A percentile compares a stretch with the other conserved stretches of the same genome.
Evolutionary conservation across 2,329 filamentous ascomycete species (phyloP).

Genomic region (Microthyrium microscopicum): DNA sequence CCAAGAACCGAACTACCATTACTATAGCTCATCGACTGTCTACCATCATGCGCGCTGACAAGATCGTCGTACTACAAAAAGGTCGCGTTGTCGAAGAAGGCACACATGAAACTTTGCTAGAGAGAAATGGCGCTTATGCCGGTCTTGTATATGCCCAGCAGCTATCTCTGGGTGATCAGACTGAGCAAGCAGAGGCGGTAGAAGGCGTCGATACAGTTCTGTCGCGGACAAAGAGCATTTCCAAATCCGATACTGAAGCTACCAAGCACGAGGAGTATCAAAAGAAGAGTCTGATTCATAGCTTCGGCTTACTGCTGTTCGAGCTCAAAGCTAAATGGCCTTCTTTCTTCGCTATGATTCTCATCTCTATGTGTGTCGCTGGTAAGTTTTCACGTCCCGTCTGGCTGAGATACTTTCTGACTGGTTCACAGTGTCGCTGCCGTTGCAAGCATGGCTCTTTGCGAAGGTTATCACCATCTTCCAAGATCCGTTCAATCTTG

Average conservation of each 20-base stretch:
- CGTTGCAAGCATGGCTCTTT: slow-evolving; percentile 22
- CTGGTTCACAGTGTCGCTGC: slow-evolving; percentile 3
- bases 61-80: slow-evolving; percentile 58
- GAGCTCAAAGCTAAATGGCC: slow-evolving; percentile 20
- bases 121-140: slow-evolving; percentile 48
- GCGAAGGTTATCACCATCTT: slow-evolving; percentile 20
- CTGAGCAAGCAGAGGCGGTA: slow-evolving; percentile 8
- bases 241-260: slow-evolving; percentile 5
- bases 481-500: slow-evolving; percentile 12
- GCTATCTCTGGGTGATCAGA: slow-evolving; percentile 16
- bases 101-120: slow-evolving; percentile 55
- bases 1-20: slow-evolving; percentile 51
- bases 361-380: slow-evolving; percentile 18
- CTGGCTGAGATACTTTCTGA: no score
- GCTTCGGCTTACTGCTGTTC: slow-evolving; percentile 18
- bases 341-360: slow-evolving; percentile 15
- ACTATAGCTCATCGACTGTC: slow-evolving; percentile 63
- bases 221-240: no score
- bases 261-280: slow-evolving; percentile 13
- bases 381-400: slow-evolving; percentile 17
- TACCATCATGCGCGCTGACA: slow-evolving; percentile 61
- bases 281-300: slow-evolving; percentile 15
- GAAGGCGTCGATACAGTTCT: slow-evolving; percentile 7
- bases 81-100: slow-evolving; percentile 59
- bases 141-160: slow-evolving; percentile 40